Evolutionary conservation across 805 yeast species (phyloP), one percentile per base, ranked within the genome.

Genomic region (Kluyveromyces siamensis): DNA sequence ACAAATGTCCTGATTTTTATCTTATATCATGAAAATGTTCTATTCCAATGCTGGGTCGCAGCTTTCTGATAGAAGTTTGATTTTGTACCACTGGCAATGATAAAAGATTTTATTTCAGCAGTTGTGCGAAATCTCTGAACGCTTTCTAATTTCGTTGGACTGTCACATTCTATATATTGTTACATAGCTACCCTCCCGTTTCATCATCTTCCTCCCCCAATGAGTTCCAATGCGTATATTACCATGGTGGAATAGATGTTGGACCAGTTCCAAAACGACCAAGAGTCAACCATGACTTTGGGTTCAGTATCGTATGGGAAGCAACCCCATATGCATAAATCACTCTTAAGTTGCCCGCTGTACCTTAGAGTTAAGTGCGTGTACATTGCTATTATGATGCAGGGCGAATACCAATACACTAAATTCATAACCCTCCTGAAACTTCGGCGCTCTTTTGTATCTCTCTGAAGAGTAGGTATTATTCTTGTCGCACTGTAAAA

Each of bases 231-330:
- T 30, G 84, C 81, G 66, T 91, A 91, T 27, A 93, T 72, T n/a
- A 80, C 70, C 49, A 93, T 69, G 10, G 95, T 85, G 47, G 84
- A 76, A 55, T 84, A 81, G 72, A 91, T 86, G 63, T 91, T 91
- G 50, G 87, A 78, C 98, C 98, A 91, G 59, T 90, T 87, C 98
- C 99, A 91, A 63, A 93, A 86, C 59, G 88, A 89, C 87, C 95
- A 85, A n/a, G 96, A 84, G 62, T 82, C 75, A 41, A 77, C 72
- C 46, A 67, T 54, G 2, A 71, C 51, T 41, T 54, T 62, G 17
- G 56, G 50, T 16, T 55, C 47, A 16, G 47, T 51, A 14, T 44
- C 52, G 44, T 41, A 44, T 27, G 41, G 48, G 41, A 33, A 45
- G 41, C 77, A 71, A 3, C 79, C 79, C 84, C 84, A 81, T 19